Percentiles rank a stretch among this genome's conserved stretches.
phyloP scores from a whole-genome alignment of 2,329 filamentous ascomycete species.

The Arthrobotrys sinensis region DNA sequence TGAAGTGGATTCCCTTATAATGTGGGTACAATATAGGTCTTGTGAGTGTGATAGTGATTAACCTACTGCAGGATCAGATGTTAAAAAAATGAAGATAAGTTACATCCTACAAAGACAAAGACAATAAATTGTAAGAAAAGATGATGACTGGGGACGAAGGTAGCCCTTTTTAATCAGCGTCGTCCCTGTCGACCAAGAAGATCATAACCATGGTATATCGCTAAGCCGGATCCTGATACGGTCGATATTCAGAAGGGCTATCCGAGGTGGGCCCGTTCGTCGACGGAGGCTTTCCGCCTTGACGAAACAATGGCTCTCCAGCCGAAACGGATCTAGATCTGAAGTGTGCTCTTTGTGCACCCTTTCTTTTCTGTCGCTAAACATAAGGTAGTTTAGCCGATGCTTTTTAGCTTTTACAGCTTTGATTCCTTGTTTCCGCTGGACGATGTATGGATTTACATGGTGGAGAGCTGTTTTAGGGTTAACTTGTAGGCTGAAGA shows the following conservation, averaged over 20 bases:
- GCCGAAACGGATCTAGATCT: constrained; percentile 40
- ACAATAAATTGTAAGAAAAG: neutral
- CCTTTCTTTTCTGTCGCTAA: constrained; percentile 31
- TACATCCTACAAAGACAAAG: neutral
- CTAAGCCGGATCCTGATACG: constrained; percentile 14
- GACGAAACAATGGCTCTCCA: constrained; percentile 16
- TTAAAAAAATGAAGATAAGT: neutral
- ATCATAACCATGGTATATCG: constrained; percentile 15
- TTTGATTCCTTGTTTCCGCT: constrained; percentile 48
- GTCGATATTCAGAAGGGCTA: constrained; percentile 24
- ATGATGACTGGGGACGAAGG: constrained; percentile 10
- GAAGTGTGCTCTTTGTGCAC: constrained; percentile 31
- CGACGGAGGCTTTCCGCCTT: constrained; percentile 24
- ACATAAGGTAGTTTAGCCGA: constrained; percentile 10
- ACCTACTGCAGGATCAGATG: constrained; percentile 30
- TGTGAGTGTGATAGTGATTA: constrained; percentile 30
- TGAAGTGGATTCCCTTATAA: constrained; percentile 22
- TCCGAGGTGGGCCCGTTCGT: constrained; percentile 32
- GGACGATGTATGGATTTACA: constrained; percentile 34
- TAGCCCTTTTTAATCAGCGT: constrained; percentile 4
- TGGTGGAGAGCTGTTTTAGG: neutral
- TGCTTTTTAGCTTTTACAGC: neutral
- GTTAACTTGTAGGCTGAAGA: neutral
- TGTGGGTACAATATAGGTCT: constrained; percentile 22
- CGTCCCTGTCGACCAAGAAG: constrained; percentile 6